These are phyloP conservation scores for Kazachstania viticola DNA, from an alignment of 805 yeast species.

Conservation along the genomic window DNA sequence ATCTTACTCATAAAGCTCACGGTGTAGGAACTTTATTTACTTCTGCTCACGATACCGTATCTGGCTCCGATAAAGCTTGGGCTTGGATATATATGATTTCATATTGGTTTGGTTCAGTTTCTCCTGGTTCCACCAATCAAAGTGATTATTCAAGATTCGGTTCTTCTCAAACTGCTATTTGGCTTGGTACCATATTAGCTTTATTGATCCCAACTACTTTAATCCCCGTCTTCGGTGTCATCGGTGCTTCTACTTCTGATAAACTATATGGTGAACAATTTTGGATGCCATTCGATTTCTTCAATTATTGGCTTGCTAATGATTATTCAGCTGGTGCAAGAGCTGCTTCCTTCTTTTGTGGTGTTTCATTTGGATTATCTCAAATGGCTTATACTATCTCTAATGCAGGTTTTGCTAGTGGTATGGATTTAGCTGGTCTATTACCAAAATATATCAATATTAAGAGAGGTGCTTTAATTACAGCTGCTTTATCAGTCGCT, in stretches of 20 bases:
- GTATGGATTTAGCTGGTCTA: slow-evolving; percentile 33
- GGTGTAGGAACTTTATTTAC: slow-evolving; percentile 28
- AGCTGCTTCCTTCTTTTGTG: slow-evolving; percentile 32
- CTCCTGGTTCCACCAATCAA: slow-evolving; percentile 32
- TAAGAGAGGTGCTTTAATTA: slow-evolving; percentile 29
- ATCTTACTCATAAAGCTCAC: slow-evolving; percentile 24
- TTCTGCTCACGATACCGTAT: slow-evolving; percentile 19
- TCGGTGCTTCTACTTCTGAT: slow-evolving; percentile 31
- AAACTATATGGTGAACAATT: slow-evolving; percentile 26
- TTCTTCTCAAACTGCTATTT: slow-evolving; percentile 23
- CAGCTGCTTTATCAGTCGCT: slow-evolving; percentile 28
- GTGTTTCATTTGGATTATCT: slow-evolving; percentile 28
- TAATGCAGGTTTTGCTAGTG: slow-evolving; percentile 32
- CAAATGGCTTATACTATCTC: slow-evolving; percentile 32
- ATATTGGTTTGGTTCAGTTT: slow-evolving; percentile 33
- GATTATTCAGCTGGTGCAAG: slow-evolving; percentile 28
- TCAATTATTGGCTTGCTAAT: slow-evolving; percentile 19
- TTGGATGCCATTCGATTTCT: slow-evolving; percentile 31
- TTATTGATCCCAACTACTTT: slow-evolving; percentile 30
- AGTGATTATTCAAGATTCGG: slow-evolving; percentile 32
- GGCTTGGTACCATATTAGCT: slow-evolving; percentile 26
- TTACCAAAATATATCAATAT: slow-evolving; percentile 32
- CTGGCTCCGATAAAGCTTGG: slow-evolving; percentile 31
- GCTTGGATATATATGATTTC: slow-evolving; percentile 33
- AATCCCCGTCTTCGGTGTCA: slow-evolving; percentile 34